Conservation (phyloP, 345 rosid genomes). For the Eucalyptus victrix region DNA sequence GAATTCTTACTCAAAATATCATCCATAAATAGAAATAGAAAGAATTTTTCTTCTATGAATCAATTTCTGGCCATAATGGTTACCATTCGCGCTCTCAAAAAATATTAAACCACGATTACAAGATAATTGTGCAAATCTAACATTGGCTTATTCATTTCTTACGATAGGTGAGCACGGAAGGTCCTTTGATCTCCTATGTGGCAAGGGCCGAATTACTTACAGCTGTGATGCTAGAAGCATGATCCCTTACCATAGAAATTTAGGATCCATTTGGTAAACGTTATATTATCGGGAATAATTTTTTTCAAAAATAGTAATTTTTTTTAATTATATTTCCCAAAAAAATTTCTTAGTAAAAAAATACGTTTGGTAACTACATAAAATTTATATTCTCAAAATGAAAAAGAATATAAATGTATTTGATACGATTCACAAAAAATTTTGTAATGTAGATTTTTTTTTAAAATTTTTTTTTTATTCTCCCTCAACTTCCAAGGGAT, state of each 20-base stretch:
- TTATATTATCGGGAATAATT: rapidly evolving
- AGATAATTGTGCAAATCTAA: background rate
- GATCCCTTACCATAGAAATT: background rate
- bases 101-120: background rate
- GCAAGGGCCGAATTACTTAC: background rate
- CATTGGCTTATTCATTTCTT: background rate
- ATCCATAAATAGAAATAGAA: too few relatives aligned
- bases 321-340: rapidly evolving
- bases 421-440: rapidly evolving
- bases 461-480: too few relatives aligned
- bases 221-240: background rate
- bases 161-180: background rate
- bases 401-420: too few relatives aligned
- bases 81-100: rapidly evolving
- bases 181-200: background rate
- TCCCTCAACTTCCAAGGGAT: background rate
- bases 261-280: rapidly evolving
- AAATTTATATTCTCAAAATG: too few relatives aligned
- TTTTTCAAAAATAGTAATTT: too few relatives aligned
- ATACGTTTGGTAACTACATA: rapidly evolving
- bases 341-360: rapidly evolving
- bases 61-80: rapidly evolving
- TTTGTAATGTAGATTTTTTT: too few relatives aligned
- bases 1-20: too few relatives aligned
- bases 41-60: too few relatives aligned